Evolutionary conservation across 2,329 filamentous ascomycete genomes (phyloP), one percentile per base, ranked within the genome.

Genomic region (Fusarium graminum): DNA sequence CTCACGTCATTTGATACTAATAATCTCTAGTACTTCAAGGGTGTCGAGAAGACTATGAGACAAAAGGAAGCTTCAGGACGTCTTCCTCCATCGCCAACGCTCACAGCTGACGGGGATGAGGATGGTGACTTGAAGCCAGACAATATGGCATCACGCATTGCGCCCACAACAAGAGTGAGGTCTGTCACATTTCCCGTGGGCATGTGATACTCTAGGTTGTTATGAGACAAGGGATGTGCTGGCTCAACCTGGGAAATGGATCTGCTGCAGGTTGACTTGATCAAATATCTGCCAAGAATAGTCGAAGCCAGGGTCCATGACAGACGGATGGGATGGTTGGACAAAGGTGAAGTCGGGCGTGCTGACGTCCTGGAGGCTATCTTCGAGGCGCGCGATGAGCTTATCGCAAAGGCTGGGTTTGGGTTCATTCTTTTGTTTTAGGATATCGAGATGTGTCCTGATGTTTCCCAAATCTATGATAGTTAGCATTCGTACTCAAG

Each of bases 361-460:
- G 28, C 57, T 60, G 8, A 60, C 57, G 11, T 60, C 57, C 9
- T 60, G 57, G 0, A 60, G 57, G 8, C 57, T 60, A 1, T 60
- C 57, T 7, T 60, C 45, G 0, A 60, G 36, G 2, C 57, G 57
- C 0, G 57, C n/a, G 6, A 60, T 60, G 0, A 60, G 45, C 13
- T 60, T 60, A 4, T 60, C 57, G n/a, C 57, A 60, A 0, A 60
- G 55, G 8, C 57, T 60, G 3, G 57, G 57, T 22, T 60, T 60
- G 0, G 39, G 57, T 1, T 60, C 55, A 0, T 60, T 60, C 32
- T 60, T 60, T 3, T 60, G 57, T 4, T 53, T 60, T 0, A 60
- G 13, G 1, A 60, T 60, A 16, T 60, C 39, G 3, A 60, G 57
- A 22, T 60, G 57, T 5, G 59, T 2, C 11, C 49, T 60, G 22